Percentiles rank a stretch among this genome's conserved stretches.
Conservation (phyloP, 768 basidiomycete genomes). For the Tulasnella sp. region DNA sequence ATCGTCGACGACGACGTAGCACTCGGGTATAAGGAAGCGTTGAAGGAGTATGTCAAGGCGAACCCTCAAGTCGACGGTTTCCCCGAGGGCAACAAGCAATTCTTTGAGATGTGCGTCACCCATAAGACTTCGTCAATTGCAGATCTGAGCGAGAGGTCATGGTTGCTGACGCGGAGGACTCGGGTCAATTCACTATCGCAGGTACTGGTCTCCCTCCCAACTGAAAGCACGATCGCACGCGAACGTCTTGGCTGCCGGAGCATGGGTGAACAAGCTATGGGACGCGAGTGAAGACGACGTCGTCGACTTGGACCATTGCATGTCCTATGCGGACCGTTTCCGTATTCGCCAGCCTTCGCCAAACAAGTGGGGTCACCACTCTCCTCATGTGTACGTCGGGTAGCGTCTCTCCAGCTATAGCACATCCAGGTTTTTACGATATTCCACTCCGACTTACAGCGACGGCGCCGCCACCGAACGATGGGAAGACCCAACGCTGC, state of each 20-base stretch:
- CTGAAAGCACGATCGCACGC: constrained; percentile 67
- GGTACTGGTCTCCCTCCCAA: constrained; percentile 49
- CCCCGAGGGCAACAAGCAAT: constrained; percentile 60
- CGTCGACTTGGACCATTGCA: constrained; percentile 57
- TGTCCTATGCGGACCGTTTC: constrained; percentile 70
- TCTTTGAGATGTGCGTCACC: constrained; percentile 65
- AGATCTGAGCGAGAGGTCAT: constrained; percentile 22
- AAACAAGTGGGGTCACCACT: constrained; percentile 50
- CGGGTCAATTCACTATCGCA: constrained; percentile 11
- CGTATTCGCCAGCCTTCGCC: constrained; percentile 65
- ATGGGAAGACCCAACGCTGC: constrained; percentile 32
- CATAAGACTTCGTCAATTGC: background rate
- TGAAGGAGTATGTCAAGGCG: constrained; percentile 52
- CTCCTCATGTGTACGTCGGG: constrained; percentile 43
- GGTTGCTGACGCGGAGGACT: background rate
- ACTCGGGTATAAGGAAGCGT: constrained; percentile 51
- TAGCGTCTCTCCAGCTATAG: background rate
- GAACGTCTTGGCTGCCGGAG: constrained; percentile 53
- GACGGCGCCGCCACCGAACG: constrained; percentile 33
- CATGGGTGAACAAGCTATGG: constrained; percentile 65
- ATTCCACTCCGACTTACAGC: constrained; percentile 29
- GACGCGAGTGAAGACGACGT: constrained; percentile 45
- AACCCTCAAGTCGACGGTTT: constrained; percentile 47
- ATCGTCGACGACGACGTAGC: constrained; percentile 56
- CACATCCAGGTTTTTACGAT: background rate